A percentile compares a stretch with the other conserved stretches of the same genome.
These are phyloP conservation scores for Lactarius vividus DNA, from an alignment of 768 basidiomycete genomes.

Conservation along the genomic window DNA sequence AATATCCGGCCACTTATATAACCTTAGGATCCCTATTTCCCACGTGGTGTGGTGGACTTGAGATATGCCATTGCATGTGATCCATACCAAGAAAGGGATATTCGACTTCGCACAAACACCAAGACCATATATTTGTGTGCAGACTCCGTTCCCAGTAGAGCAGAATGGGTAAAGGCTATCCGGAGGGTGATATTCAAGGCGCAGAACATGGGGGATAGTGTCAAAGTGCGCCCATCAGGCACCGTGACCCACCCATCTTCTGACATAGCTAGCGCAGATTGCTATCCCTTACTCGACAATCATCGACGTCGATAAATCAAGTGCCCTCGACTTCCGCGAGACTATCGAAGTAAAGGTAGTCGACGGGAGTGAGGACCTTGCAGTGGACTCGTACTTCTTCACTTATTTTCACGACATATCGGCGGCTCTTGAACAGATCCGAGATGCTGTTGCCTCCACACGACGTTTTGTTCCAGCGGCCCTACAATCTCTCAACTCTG, in stretches of 20 bases:
- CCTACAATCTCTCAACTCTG: slow-evolving; percentile 32
- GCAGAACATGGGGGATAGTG: slow-evolving; percentile 94
- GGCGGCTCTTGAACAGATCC: slow-evolving; percentile 75
- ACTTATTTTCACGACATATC: slow-evolving; percentile 89
- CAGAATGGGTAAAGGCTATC: slow-evolving; percentile 96
- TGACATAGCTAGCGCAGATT: slow-evolving; percentile 48
- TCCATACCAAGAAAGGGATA: slow-evolving; percentile 67
- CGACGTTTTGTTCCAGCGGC: slow-evolving; percentile 40
- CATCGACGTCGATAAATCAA: slow-evolving; percentile 82
- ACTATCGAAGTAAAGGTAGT: slow-evolving; percentile 93
- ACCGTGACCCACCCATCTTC: neutral
- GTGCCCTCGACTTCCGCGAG: slow-evolving; percentile 93
- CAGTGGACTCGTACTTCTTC: slow-evolving; percentile 88
- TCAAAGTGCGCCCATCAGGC: slow-evolving; percentile 58
- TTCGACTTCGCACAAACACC: slow-evolving; percentile 82
- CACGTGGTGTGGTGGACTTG: slow-evolving; percentile 92
- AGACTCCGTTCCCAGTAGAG: slow-evolving; percentile 78
- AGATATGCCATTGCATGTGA: slow-evolving; percentile 93
- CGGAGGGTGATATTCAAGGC: slow-evolving; percentile 93
- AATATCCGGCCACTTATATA: slow-evolving; percentile 11
- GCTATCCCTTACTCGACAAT: slow-evolving; percentile 92
- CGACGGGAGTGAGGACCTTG: slow-evolving; percentile 74
- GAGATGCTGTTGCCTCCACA: slow-evolving; percentile 60
- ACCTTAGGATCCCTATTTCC: slow-evolving; percentile 91
- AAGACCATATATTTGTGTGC: slow-evolving; percentile 68